Percentiles rank a stretch among this genome's conserved stretches.
Conservation (phyloP, 2,329 filamentous ascomycete species). For the Magnaporthiopsis incrustans region DNA sequence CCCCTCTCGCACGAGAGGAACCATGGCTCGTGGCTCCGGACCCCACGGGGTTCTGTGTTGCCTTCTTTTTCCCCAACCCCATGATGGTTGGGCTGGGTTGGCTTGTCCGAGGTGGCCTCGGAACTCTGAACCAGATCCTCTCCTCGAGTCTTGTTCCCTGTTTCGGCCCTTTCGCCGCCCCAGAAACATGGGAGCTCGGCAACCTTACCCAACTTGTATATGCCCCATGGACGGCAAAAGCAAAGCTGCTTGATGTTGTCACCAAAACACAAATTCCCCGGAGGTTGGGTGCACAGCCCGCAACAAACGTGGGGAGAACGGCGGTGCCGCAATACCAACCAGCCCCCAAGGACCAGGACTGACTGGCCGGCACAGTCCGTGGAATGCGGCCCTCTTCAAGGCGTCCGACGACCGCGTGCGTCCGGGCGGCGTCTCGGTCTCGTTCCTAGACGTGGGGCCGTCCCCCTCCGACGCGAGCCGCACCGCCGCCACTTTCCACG, state of each 20-base stretch:
- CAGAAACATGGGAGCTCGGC: not conserved
- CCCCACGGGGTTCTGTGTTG: not conserved
- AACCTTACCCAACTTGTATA: not conserved
- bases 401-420: slow-evolving; percentile 70
- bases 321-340: not conserved
- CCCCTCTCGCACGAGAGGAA: not conserved
- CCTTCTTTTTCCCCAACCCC: not conserved
- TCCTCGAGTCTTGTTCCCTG: not conserved
- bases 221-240: not conserved
- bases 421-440: slow-evolving; percentile 55
- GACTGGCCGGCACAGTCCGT: slow-evolving; percentile 1
- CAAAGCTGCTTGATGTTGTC: not conserved
- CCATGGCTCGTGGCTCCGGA: not conserved
- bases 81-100: not conserved
- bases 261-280: too few relatives aligned
- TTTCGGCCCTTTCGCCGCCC: not conserved
- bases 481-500: slow-evolving; percentile 52
- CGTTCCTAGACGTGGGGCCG: slow-evolving; percentile 31
- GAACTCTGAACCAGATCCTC: not conserved
- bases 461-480: slow-evolving; percentile 12
- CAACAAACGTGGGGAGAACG: too few relatives aligned
- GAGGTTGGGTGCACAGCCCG: not conserved
- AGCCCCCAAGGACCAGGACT: not conserved
- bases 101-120: not conserved
- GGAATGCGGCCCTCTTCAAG: slow-evolving; percentile 41